These are phyloP conservation scores for Hemisphaericaspora subhashii DNA, from an alignment of 1,139 yeast genomes.

Conservation along the genomic window DNA sequence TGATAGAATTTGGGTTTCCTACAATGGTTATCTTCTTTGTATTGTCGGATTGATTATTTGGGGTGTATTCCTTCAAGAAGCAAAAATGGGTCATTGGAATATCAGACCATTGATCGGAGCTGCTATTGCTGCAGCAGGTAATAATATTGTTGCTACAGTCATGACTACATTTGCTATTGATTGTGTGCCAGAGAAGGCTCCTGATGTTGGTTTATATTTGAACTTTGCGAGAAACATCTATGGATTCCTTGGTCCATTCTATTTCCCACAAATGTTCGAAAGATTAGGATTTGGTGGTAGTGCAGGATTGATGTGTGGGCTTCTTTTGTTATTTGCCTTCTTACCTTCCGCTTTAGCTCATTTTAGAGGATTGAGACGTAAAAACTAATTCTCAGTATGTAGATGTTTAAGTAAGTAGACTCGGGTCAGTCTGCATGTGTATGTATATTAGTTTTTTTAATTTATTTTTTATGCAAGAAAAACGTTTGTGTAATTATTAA, in stretches of 20 bases:
- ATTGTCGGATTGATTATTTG: conserved; percentile 26
- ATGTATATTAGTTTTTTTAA: background rate
- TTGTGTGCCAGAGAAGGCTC: conserved; percentile 15
- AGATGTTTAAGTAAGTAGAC: background rate
- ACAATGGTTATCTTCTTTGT: conserved; percentile 21
- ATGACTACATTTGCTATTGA: conserved; percentile 22
- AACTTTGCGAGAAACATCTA: conserved; percentile 17
- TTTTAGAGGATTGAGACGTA: conserved; percentile 10
- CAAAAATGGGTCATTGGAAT: conserved; percentile 20
- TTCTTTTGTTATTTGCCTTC: conserved; percentile 13
- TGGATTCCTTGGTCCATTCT: conserved; percentile 27
- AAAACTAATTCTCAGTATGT: background rate
- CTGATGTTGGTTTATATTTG: conserved; percentile 19
- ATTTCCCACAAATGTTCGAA: conserved; percentile 24
- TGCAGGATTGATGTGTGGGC: conserved; percentile 18
- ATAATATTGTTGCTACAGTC: conserved; percentile 24
- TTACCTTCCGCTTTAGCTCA: conserved; percentile 11
- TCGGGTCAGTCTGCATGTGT: background rate
- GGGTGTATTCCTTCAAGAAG: conserved; percentile 22
- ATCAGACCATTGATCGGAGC: conserved; percentile 25
- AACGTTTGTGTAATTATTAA: background rate
- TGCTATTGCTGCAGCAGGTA: conserved; percentile 28
- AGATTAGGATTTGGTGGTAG: conserved; percentile 16
- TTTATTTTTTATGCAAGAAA: background rate
- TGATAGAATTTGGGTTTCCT: conserved; percentile 23